A percentile compares a stretch with the other conserved stretches of the same genome.
phyloP scores from a whole-genome alignment of 2,329 filamentous ascomycete genomes.

The Microascus cirrosus region DNA sequence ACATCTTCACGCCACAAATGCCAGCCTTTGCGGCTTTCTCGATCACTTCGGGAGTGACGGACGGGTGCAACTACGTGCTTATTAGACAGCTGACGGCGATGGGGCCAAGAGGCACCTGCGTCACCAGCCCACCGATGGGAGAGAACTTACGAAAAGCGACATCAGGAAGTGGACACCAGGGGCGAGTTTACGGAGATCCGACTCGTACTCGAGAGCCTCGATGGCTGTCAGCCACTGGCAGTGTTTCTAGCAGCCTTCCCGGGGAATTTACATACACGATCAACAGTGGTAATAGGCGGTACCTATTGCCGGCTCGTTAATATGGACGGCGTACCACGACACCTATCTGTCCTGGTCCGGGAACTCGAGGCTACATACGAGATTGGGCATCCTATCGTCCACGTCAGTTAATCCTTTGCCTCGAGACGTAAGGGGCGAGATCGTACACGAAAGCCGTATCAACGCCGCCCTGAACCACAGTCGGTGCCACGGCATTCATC shows the following conservation, averaged over 20 bases:
- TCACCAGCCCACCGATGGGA: constrained; percentile 1
- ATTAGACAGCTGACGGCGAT: neutral
- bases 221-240: constrained; percentile 6
- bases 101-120: neutral
- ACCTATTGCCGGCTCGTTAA: constrained; percentile 8
- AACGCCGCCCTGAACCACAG: constrained; percentile 48
- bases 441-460: constrained; percentile 43
- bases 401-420: neutral
- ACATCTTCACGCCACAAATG: constrained; percentile 62
- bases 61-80: constrained; percentile 35
- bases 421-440: neutral
- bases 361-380: constrained; percentile 23
- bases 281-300: constrained; percentile 40
- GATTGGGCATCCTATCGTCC: constrained; percentile 40
- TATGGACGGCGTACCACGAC: neutral
- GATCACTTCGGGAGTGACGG: constrained; percentile 58
- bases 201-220: constrained; percentile 56
- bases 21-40: constrained; percentile 61
- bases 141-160: constrained; percentile 48
- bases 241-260: neutral
- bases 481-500: constrained; percentile 44
- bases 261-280: constrained; percentile 7
- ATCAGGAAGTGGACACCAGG: constrained; percentile 59
- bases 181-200: constrained; percentile 46
- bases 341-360: neutral